Evolutionary conservation across 169 alveolate genomes (phyloP), one percentile per base, ranked within the genome.

Genomic region (Plasmodium falciparum): DNA sequence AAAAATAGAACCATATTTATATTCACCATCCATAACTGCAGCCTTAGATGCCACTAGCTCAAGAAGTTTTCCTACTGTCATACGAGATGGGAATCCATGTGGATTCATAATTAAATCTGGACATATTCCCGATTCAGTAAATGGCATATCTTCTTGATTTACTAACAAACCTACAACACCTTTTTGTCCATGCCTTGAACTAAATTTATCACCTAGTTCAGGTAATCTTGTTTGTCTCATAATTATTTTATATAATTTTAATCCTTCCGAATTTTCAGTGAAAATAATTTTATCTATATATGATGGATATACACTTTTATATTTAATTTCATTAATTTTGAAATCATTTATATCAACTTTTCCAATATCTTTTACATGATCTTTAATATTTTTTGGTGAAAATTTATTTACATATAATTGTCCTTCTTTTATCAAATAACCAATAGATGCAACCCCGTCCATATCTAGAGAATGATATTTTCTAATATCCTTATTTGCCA

Each of bases 61-160:
- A 66, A 98, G 96, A 95, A 98, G 90, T 94, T 99, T 98, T 20
- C 99, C 99, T 63, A 99, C 99, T 15, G 99, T 99, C 99, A 99
- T 99, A 89, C 99, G 97, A 17, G 99, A 98, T 11, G 99, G 99
- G 93, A 98, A 99, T 4, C 99, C 99, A 94, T 98, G 99, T 17
- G 99, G 99, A 93, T 99, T 99, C 99, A 99, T 99, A 92, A 99
- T 98, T 59, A 99, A 95, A 93, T 99, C 99, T 7, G 99, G 99
- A 59, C 99, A 97, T 99, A 99, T 98, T n/a, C 99, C 99, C 66
- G 95, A 95, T 91, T 98, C 99, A 56, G 97, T 96, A 90, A 99
- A 99, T 9, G 99, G 99, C 97, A 98, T 91, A 93, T 98, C 99
- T 93, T 98, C 99, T 95, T 97, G 99, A 50, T 97, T 96, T 49